Base-by-base conservation (phyloP, 1,284 basidiomycete species). In the Microbotryum violaceum region DNA sequence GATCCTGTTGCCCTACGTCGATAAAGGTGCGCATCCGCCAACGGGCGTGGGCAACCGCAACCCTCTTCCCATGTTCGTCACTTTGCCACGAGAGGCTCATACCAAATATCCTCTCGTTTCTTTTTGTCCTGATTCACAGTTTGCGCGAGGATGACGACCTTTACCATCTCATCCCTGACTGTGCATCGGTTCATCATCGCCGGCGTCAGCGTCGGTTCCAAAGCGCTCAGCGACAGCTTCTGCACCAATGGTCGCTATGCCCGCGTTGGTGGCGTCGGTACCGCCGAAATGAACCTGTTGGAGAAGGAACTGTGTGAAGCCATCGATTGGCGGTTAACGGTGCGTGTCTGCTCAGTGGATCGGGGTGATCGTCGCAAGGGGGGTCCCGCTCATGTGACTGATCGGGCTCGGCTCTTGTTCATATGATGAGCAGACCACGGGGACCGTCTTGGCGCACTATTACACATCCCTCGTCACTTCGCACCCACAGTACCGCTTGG, bases 151-250 rank as follows among this genome's bases (percentile, higher is more conserved):
- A 82, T 85, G 70, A 87, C 90, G 45, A 80, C 83, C 54, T 94
- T 94, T 78, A 93, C 89, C 46, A 83, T 97, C 68, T 89, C 89
- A 49, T 94, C 90, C 42, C 82, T 94, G 72, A 97, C 93, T 37
- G 91, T 91, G 71, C 93, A 96, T 78, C 89, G 91, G 59, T 96
- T 96, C 78, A 82, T 93, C 73, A 94, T 94, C 77, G 83, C 91
- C 56, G 83, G 90, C 68, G 85, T 93, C 73, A 84, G 87, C 47
- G 86, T 92, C 59, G 85, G 89, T 60, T 87, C 84, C 76, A 96
- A 97, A 77, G 89, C 89, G 1, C 83, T 94, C 57, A 93, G 88
- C 76, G 92, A 97, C 77, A 83, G 85, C 21, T 96, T 96, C 75
- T 92, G 89, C 78, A 89, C 89, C 51, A 96, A 96, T 75, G 83